phyloP scores from a whole-genome alignment of 495 filamentous ascomycete genomes.

The Penicillium lividum region DNA sequence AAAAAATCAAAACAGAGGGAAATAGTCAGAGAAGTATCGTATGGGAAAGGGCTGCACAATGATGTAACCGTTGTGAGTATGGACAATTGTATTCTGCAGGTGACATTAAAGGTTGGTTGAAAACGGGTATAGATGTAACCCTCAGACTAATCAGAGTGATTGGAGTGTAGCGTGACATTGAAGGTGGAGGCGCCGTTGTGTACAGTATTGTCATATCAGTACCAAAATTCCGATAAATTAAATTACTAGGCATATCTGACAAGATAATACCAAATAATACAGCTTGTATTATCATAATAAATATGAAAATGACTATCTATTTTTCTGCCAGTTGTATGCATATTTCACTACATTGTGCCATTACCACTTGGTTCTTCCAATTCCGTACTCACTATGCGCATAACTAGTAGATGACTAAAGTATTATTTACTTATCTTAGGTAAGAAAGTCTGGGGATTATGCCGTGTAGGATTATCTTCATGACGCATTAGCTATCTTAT shows the following conservation, averaged over 20 bases:
- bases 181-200: background rate
- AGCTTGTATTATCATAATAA: background rate
- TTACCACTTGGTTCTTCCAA: background rate
- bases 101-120: background rate
- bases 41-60: conserved; percentile 13
- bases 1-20: background rate
- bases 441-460: background rate
- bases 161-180: background rate
- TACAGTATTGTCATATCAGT: background rate
- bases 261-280: background rate
- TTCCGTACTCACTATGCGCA: background rate
- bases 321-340: conserved; percentile 3
- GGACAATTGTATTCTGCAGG: conserved; percentile 1
- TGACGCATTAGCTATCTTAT: conserved; percentile 5
- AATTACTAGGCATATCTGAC: background rate
- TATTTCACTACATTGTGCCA: background rate
- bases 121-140: conserved; percentile 8
- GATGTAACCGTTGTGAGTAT: conserved; percentile 26
- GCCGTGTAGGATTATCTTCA: background rate
- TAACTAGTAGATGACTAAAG: background rate
- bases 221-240: background rate
- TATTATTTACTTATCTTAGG: background rate
- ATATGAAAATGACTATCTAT: background rate
- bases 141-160: background rate
- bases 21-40: conserved; percentile 12